Percentiles rank a stretch among this genome's conserved stretches.
phyloP scores from a whole-genome alignment of 805 yeast species.

The Kazachstania bromeliacearum region DNA sequence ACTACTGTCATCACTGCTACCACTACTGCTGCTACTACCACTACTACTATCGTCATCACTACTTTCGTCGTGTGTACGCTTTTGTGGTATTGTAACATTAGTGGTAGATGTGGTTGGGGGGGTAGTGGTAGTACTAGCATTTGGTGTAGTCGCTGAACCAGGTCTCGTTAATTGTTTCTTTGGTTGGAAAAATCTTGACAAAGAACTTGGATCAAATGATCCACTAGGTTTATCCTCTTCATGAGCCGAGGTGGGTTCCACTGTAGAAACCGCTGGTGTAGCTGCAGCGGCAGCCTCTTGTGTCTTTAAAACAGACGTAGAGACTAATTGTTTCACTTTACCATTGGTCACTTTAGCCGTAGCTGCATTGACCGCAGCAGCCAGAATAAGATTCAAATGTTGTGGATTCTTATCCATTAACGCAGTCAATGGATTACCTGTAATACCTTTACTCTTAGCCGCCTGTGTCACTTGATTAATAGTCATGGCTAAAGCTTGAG shows the following conservation, averaged over 20 bases:
- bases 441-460: constrained; percentile 75
- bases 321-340: constrained; percentile 36
- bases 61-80: constrained; percentile 11
- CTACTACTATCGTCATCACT: neutral
- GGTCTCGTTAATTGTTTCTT: constrained; percentile 15
- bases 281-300: constrained; percentile 1
- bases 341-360: constrained; percentile 53
- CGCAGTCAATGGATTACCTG: constrained; percentile 68
- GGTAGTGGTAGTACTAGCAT: constrained; percentile 9
- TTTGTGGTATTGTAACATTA: constrained; percentile 17
- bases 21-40: neutral
- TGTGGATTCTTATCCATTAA: constrained; percentile 74
- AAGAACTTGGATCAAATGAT: constrained; percentile 29
- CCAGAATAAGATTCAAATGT: constrained; percentile 67
- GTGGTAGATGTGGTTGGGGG: constrained; percentile 8
- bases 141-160: constrained; percentile 16
- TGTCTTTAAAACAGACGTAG: constrained; percentile 4
- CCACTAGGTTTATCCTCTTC: neutral
- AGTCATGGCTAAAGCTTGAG: constrained; percentile 88
- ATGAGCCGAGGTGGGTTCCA: neutral
- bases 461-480: constrained; percentile 84
- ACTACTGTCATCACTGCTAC: constrained; percentile 2
- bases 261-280: neutral
- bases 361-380: constrained; percentile 73
- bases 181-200: constrained; percentile 31